These are phyloP conservation scores for Esteya vermicola DNA, from an alignment of 2,329 filamentous ascomycete genomes.

Conservation along the genomic window DNA sequence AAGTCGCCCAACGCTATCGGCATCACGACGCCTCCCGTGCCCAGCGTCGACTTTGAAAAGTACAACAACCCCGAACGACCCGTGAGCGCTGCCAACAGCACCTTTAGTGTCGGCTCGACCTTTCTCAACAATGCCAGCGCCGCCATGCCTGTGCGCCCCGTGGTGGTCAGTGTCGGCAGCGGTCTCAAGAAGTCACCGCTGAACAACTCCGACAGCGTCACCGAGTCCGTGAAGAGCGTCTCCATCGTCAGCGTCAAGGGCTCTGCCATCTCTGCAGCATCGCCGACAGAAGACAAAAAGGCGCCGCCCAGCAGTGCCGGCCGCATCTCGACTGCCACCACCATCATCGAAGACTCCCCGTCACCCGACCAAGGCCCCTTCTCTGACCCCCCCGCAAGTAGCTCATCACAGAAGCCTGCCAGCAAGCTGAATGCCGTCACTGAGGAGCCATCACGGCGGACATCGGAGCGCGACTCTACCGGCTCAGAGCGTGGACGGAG, in stretches of 20 bases:
- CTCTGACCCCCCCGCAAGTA: slow-evolving; percentile 33
- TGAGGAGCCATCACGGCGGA: slow-evolving; percentile 36
- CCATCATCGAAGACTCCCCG: slow-evolving; percentile 35
- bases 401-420: slow-evolving; percentile 20
- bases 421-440: slow-evolving; percentile 40
- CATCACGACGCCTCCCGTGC: slow-evolving; percentile 54
- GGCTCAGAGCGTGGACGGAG: slow-evolving; percentile 23
- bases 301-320: not conserved
- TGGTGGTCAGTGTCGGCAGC: slow-evolving; percentile 44
- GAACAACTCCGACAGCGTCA: slow-evolving; percentile 4
- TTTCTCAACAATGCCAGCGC: slow-evolving; percentile 52
- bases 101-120: slow-evolving; percentile 54
- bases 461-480: too few relatives aligned
- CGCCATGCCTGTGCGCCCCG: slow-evolving; percentile 40
- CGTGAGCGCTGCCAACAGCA: slow-evolving; percentile 37
- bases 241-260: not conserved
- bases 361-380: slow-evolving; percentile 43
- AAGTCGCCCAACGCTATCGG: slow-evolving; percentile 50
- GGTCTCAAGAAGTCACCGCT: slow-evolving; percentile 28
- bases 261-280: too few relatives aligned
- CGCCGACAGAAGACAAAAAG: slow-evolving; percentile 9
- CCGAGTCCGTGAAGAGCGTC: not conserved
- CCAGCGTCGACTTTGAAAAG: slow-evolving; percentile 51
- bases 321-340: slow-evolving; percentile 29
- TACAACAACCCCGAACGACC: slow-evolving; percentile 31